A percentile compares a stretch with the other conserved stretches of the same genome.
Conservation (phyloP, 176 grass and related monocot species). For the Avena sativa region DNA sequence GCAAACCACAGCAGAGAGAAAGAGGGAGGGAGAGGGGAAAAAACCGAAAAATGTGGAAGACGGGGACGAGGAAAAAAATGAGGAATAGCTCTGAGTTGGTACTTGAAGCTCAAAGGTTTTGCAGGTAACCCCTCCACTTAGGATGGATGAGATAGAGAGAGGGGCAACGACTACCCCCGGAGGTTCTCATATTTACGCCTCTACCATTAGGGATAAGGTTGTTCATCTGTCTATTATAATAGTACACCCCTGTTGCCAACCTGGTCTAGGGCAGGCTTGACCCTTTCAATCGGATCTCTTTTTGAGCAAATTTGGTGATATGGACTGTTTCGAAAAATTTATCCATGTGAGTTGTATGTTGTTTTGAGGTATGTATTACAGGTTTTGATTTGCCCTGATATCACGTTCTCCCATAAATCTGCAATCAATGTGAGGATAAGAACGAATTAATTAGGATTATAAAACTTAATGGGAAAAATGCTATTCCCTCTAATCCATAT, state of each 20-base stretch:
- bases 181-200: background rate
- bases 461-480: too few relatives aligned
- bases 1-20: background rate
- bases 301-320: background rate
- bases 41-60: constrained; percentile 48
- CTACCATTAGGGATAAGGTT: constrained; percentile 35
- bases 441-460: background rate
- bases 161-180: background rate
- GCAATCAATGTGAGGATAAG: background rate
- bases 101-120: constrained; percentile 33
- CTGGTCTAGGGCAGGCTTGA: constrained; percentile 22
- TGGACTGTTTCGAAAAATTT: background rate
- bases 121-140: constrained; percentile 30
- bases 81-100: constrained; percentile 27
- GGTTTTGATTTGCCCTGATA: background rate
- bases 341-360: background rate
- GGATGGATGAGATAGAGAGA: constrained; percentile 2
- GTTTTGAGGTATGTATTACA: background rate
- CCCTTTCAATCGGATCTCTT: background rate
- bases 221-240: constrained; percentile 1
- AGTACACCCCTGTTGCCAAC: background rate
- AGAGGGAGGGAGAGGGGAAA: constrained; percentile 22
- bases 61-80: background rate
- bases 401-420: background rate
- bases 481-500: too few relatives aligned